phyloP scores from a whole-genome alignment of 2,329 filamentous ascomycete species.

The Colletotrichum sojae region DNA sequence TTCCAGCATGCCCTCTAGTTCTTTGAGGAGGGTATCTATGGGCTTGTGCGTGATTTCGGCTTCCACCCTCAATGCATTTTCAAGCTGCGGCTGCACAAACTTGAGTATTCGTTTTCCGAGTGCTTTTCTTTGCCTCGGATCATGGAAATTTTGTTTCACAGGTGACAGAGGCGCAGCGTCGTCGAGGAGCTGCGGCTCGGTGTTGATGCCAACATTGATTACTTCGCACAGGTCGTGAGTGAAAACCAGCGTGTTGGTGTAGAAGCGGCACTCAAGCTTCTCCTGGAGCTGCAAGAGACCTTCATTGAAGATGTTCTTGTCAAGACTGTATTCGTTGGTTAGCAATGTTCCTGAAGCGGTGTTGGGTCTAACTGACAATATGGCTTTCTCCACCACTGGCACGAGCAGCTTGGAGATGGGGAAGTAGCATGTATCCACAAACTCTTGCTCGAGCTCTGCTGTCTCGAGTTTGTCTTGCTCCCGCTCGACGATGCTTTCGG shows the following conservation, averaged over 20 bases:
- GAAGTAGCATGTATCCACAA: constrained; percentile 93
- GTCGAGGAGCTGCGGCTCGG: constrained; percentile 50
- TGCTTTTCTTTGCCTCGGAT: constrained; percentile 85
- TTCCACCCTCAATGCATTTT: constrained; percentile 83
- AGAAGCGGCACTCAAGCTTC: constrained; percentile 69
- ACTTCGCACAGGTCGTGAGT: constrained; percentile 69
- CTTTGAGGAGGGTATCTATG: constrained; percentile 77
- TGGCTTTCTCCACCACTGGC: constrained; percentile 84
- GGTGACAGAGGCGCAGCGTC: constrained; percentile 58
- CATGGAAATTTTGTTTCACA: constrained; percentile 68
- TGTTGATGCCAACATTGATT: constrained; percentile 67
- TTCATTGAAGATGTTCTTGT: constrained; percentile 72
- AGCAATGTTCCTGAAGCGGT: constrained; percentile 50
- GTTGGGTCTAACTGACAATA: constrained; percentile 73
- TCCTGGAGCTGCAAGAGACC: constrained; percentile 65
- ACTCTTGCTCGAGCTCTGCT: constrained; percentile 80
- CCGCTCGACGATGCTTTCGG: constrained; percentile 79
- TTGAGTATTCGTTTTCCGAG: constrained; percentile 93
- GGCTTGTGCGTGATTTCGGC: constrained; percentile 82
- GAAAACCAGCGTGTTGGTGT: constrained; percentile 71
- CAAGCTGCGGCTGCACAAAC: constrained; percentile 82
- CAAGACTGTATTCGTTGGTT: constrained; percentile 66
- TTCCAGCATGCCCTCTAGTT: constrained; percentile 82
- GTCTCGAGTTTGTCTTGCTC: constrained; percentile 85
- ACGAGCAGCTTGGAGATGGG: constrained; percentile 83